These are phyloP conservation scores for Phytophthora meadii DNA, from an alignment of 352 stramenopile genomes.

Conservation along the genomic window DNA sequence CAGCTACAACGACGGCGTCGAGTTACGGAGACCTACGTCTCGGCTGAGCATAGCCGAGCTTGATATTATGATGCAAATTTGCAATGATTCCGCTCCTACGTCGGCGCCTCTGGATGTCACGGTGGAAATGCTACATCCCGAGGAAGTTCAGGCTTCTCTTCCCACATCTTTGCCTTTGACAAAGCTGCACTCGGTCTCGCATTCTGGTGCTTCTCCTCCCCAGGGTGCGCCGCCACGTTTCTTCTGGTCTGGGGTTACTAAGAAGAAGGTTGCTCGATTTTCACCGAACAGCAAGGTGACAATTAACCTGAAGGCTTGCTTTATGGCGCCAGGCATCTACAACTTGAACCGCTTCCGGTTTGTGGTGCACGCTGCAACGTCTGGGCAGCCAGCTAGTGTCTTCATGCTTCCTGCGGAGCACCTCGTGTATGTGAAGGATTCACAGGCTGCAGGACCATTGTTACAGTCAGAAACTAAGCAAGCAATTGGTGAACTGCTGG, in stretches of 20 bases:
- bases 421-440: conserved; percentile 69
- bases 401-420: conserved; percentile 84
- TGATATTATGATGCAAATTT: conserved; percentile 79
- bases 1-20: conserved; percentile 51
- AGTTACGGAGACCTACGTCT: conserved; percentile 33
- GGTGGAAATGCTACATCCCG: conserved; percentile 78
- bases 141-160: conserved; percentile 57
- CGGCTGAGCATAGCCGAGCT: conserved; percentile 61
- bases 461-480: conserved; percentile 30
- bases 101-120: conserved; percentile 77
- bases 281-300: conserved; percentile 47
- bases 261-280: conserved; percentile 69
- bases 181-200: conserved; percentile 35
- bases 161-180: conserved; percentile 29
- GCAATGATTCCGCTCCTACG: conserved; percentile 61
- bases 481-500: conserved; percentile 30
- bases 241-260: conserved; percentile 83
- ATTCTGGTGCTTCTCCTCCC: conserved; percentile 14
- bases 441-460: conserved; percentile 4
- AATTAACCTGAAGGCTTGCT: conserved; percentile 78
- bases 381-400: conserved; percentile 38
- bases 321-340: conserved; percentile 76
- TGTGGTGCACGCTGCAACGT: conserved; percentile 42
- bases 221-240: conserved; percentile 61
- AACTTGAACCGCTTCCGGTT: conserved; percentile 87